Base-by-base conservation (phyloP, 257 asterid genomes). In the Solanum bulbocastanum region DNA sequence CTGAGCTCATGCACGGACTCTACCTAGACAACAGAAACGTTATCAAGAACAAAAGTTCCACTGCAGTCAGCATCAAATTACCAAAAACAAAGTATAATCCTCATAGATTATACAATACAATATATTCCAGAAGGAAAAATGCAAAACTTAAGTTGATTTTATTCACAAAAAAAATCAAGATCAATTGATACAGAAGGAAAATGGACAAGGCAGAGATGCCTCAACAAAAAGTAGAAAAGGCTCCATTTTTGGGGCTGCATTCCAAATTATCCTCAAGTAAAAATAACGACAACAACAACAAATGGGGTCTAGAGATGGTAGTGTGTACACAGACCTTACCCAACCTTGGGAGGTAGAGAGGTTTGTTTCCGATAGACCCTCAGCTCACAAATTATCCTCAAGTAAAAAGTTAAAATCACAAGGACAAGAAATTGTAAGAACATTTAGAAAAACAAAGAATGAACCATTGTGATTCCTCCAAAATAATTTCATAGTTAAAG, bases 1-100 rank as follows among this genome's bases (percentile, higher is more conserved):
- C 98, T 94, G 86, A 94, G 90, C 87, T 95, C 98, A 10, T 87
- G 91, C 79, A 93, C 96, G 6, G 98, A 92, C 84, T 94, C 93
- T 73, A 95, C 94, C 98, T 96, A 91, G 23, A 87, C 40, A 88
- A 69, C 85, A 30, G 20, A 66, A 83, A 18, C 44, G 83, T 46
- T 52, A 86, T 22, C 75, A 44, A 35, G 27, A 79, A 87, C 86
- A 86, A 20, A 69, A 90, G 58, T 18, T 71, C 65, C 75, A 74
- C 69, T 60, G 23, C 87, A 87, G 89, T 87, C 73, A 69, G 85
- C 86, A 73, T 33, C 88, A 27, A 88, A 37, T 85, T 71, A 81
- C 37, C 85, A 60, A 3, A 71, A 87, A 35, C 79, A n/a, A 88
- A 22, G 33, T 11, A 71, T 3, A 85, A 86, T 32, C 88, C 69